phyloP scores from a whole-genome alignment of 2,329 filamentous ascomycete genomes.

The Gaeumannomyces sp. region DNA sequence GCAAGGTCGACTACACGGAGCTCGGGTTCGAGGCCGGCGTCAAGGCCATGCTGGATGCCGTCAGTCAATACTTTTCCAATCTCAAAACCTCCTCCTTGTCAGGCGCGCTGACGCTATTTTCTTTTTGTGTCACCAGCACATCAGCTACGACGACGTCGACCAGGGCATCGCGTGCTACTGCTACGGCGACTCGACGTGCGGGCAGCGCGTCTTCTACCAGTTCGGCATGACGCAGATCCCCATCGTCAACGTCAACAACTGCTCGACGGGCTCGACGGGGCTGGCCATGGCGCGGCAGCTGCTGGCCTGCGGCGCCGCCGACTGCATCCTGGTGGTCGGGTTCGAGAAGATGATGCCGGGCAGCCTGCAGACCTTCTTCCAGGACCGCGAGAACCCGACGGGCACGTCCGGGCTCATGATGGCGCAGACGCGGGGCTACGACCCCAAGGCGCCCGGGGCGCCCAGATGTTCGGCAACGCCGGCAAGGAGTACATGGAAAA shows the following conservation, averaged over 20 bases:
- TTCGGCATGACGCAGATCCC: constrained; percentile 97
- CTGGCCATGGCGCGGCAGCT: constrained; percentile 77
- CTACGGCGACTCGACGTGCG: constrained; percentile 92
- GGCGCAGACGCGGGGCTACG: constrained; percentile 68
- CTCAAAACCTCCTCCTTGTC: background rate
- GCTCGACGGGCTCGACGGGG: constrained; percentile 89
- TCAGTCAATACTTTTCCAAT: background rate
- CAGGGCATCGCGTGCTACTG: constrained; percentile 96
- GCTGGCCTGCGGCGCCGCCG: constrained; percentile 71
- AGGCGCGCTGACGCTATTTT: background rate
- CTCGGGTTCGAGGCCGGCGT: constrained; percentile 88
- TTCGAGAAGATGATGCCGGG: constrained; percentile 99
- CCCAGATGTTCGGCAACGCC: constrained; percentile 94
- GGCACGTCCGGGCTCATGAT: constrained; percentile 72
- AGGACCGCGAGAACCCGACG: constrained; percentile 76
- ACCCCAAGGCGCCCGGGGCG: constrained; percentile 72
- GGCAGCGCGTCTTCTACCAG: constrained; percentile 96
- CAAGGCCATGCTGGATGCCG: constrained; percentile 75
- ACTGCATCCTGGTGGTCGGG: constrained; percentile 85
- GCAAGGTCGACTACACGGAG: constrained; percentile 91
- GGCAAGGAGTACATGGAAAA: constrained; percentile 93
- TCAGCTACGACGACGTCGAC: constrained; percentile 95
- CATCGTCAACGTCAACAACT: constrained; percentile 98
- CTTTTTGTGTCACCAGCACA: constrained; percentile 38
- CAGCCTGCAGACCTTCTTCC: constrained; percentile 76